Evolutionary conservation across 169 alveolate genomes (phyloP), one percentile per base, ranked within the genome.

Genomic region (Eimeria falciformis): DNA sequence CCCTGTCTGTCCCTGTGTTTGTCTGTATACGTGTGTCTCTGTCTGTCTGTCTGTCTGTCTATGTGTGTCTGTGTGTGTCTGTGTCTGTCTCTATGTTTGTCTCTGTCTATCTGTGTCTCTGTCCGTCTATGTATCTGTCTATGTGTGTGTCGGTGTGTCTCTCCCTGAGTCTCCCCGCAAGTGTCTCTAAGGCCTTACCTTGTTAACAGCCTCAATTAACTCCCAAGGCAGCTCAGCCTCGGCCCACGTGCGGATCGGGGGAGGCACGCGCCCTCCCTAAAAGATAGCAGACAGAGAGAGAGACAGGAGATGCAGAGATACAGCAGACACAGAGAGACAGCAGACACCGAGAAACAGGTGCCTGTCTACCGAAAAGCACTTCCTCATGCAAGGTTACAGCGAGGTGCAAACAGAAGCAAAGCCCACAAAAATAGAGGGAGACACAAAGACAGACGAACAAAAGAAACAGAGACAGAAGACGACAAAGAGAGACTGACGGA

Each of bases 241-340:
- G 33, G 96, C 95, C 99, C 99, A 98, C 40, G 96, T 95, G 73
- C 99, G 95, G 40, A 97, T 96, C 6, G 99, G 99, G 43, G 97
- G 96, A 7, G 99, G 99, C 21, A 98, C 98, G 23, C 97, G 88
- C 11, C 97, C 96, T 0, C 99, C 99, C 69, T 84, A 68, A 68
- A 68, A 58, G 29, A 27, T 14, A 58, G 25, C 5, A 58, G 21
- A 50, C 7, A 50, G 62, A 50, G n/a, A 14, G 14, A 50, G 62
- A 50, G 62, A 11, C n/a, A 50, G 62, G 14, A 50, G n/a, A n/a
- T n/a, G n/a, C n/a, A n/a, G n/a, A n/a, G n/a, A n/a, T n/a, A n/a
- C n/a, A n/a, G n/a, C n/a, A n/a, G n/a, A n/a, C n/a, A n/a, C n/a
- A n/a, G n/a, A n/a, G n/a, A n/a, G n/a, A n/a, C n/a, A n/a, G n/a